Percentiles rank a stretch among this genome's conserved stretches.
Evolutionary conservation across 1,139 yeast species (phyloP).

Genomic region (Schwanniomyces etchellsii): DNA sequence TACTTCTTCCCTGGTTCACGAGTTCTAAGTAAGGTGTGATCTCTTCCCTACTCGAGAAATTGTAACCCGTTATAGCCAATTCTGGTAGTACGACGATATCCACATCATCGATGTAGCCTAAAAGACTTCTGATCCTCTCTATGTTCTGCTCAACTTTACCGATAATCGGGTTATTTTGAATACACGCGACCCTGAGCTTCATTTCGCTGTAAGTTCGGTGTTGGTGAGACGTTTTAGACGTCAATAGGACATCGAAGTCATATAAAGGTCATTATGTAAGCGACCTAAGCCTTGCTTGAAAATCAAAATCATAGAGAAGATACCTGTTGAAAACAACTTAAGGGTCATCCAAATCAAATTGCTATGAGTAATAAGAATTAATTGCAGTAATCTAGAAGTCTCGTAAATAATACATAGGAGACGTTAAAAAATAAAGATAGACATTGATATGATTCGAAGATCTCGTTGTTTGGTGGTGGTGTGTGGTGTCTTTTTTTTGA

Average conservation of each 20-base stretch:
- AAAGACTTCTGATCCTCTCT: conserved; percentile 37
- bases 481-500: background rate
- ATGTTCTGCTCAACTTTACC: conserved; percentile 57
- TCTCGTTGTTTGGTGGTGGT: background rate
- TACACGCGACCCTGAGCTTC: conserved; percentile 49
- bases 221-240: too few relatives aligned
- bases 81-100: conserved; percentile 79
- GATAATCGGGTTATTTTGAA: conserved; percentile 64
- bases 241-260: too few relatives aligned
- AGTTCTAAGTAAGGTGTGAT: conserved; percentile 57
- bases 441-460: background rate
- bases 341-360: too few relatives aligned
- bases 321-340: too few relatives aligned
- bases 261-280: too few relatives aligned
- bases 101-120: conserved; percentile 24
- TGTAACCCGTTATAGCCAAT: conserved; percentile 81
- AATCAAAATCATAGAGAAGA: too few relatives aligned
- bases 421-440: too few relatives aligned
- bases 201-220: conserved; percentile 8
- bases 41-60: conserved; percentile 47
- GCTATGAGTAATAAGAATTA: too few relatives aligned
- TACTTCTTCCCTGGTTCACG: conserved; percentile 24
- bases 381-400: too few relatives aligned
- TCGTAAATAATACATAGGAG: too few relatives aligned
- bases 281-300: too few relatives aligned